Base-by-base conservation (phyloP, 2,329 filamentous ascomycete genomes). In the Fusarium stilboides region DNA sequence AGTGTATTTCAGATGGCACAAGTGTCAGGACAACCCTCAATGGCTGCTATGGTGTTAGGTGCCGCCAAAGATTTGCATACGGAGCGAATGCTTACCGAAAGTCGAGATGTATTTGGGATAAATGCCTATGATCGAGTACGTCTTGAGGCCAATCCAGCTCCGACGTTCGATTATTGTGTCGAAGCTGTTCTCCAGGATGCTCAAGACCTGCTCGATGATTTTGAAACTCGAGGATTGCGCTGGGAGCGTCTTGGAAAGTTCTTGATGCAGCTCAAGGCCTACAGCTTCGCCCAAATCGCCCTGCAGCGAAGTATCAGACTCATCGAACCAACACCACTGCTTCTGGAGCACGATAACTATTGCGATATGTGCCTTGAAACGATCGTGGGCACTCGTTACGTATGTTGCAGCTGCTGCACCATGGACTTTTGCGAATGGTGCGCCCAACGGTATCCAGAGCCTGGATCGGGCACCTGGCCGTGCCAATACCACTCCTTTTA, bases 161-260 rank as follows among this genome's bases (percentile, higher is more conserved):
- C 24, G 4, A 42, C 37, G 7, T 62, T 60, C 31, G 13, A 36
- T 6, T 36, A 26, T 12, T 62, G 45, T n/a, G 57, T 73, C 20
- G 20, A 65, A 28, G 34, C 26, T 6, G 44, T 71, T 13, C 60
- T 53, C 12, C 36, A 22, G 8, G 59, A 63, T 6, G 55, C 57
- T 10, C 51, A 68, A 15, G 46, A 9, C 5, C 46, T 73, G 20
- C 20, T 73, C 4, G 39, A 63, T 22, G 39, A 61, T 31, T 58
- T 61, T 39, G 22, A 40, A 3, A 20, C 40, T 17, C 37, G 26
- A 13, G 50, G 55, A 4, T 22, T 54, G 8, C 51, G 42, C 17
- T 65, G 60, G 68, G 70, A 63, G 45, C 46, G 57, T 2, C 57
- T 69, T 3, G 62, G 57, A 3, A 68, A 64, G 14, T 62, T 68